Base-by-base conservation (phyloP, 202 grass and related monocot genomes). In the Musa balbisiana region DNA sequence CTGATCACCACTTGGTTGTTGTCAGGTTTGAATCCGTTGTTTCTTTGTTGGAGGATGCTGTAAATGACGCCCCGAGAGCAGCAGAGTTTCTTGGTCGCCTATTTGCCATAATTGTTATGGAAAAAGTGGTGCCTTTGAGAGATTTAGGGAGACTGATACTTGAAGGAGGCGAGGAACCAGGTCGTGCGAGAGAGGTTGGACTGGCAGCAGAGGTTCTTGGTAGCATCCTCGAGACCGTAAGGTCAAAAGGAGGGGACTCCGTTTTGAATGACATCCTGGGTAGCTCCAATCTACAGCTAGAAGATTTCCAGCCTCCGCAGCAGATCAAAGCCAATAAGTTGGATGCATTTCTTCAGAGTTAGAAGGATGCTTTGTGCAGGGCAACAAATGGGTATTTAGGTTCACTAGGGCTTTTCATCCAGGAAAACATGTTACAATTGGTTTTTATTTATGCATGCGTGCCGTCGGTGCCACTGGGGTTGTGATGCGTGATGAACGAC, bases 31-130 rank as follows among this genome's bases (percentile, higher is more conserved):
- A 76, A 60, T 75, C 52, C 29, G 87, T 92, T 76, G 83, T 99
- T 74, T 53, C 55, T 70, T 82, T 82, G 67, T 82, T 99, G 80
- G 96, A 95, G 87, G 96, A 99, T 80, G 77, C 91, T 78, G 80
- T 99, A 80, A 95, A 87, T 87, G 96, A 99, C 81, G 92, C 96
- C 80, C 96, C 96, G 55, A 92, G 81, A 77, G 96, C 96, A 17
- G 26, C 84, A 5, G 96, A 99, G 54, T 99, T 92, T 83, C 87
- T 99, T 66, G 96, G 96, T 51, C 77, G 78, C 26, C 81, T 99
- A 54, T 84, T 99, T 84, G 89, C 91, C 52, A 90, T 71, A 73
- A 86, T 90, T 70, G 79, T 99, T 72, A 53, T 80, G 54, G 91
- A 90, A 80, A 85, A 86, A 56, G 81, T 92, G 55, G 73, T 89